phyloP scores from a whole-genome alignment of 2,329 filamentous ascomycete species.

The Ophiostoma ips region DNA sequence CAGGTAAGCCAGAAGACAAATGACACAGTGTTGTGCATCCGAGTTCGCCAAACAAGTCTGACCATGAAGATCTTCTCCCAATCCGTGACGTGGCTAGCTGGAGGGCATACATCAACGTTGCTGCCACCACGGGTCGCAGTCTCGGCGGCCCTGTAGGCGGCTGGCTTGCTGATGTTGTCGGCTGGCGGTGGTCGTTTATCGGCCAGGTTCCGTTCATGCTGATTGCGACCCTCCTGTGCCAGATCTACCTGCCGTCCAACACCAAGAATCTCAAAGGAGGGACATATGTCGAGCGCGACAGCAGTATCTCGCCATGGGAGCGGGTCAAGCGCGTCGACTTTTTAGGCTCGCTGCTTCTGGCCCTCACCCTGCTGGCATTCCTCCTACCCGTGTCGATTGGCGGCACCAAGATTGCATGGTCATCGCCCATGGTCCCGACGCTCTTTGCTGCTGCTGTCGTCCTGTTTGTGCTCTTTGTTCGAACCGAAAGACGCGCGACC shows the following conservation, averaged over 20 bases:
- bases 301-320: conserved; percentile 6
- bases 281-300: conserved; percentile 12
- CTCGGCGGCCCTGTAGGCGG: conserved; percentile 44
- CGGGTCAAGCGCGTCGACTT: conserved; percentile 44
- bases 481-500: conserved; percentile 24
- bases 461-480: conserved; percentile 21
- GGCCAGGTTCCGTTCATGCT: conserved; percentile 42
- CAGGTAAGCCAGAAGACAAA: too few relatives aligned
- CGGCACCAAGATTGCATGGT: conserved; percentile 25
- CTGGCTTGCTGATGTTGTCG: conserved; percentile 45
- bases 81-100: conserved; percentile 38
- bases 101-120: conserved; percentile 39
- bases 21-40: too few relatives aligned
- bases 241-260: conserved; percentile 22
- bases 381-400: conserved; percentile 28
- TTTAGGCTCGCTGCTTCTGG: conserved; percentile 34
- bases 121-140: conserved; percentile 35
- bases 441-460: conserved; percentile 20
- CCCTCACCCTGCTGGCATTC: conserved; percentile 22
- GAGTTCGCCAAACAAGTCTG: too few relatives aligned
- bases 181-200: conserved; percentile 53
- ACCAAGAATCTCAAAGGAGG: conserved; percentile 9
- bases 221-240: conserved; percentile 29
- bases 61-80: conserved; percentile 38
- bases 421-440: conserved; percentile 20